These are phyloP conservation scores for Kokia cookei DNA, from an alignment of 441 rosid species.

Conservation along the genomic window DNA sequence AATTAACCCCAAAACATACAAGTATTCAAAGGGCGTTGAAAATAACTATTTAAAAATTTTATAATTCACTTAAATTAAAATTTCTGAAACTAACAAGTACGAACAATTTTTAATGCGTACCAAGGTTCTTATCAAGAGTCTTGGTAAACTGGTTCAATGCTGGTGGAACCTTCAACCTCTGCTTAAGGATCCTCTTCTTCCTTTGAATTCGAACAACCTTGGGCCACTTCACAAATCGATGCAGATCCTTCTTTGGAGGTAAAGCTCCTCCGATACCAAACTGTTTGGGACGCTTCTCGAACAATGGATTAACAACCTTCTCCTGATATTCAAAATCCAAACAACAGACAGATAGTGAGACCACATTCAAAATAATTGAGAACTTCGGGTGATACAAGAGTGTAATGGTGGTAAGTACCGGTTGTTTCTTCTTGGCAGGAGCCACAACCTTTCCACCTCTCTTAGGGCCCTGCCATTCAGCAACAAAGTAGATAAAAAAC, in stretches of 20 bases:
- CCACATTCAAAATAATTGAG: background rate
- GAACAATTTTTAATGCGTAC: constrained; percentile 17
- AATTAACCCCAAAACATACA: no score
- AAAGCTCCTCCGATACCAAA: constrained; percentile 87
- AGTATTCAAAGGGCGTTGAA: no score
- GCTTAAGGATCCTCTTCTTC: constrained; percentile 66
- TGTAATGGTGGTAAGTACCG: background rate
- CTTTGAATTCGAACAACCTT: constrained; percentile 77
- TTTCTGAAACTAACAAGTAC: no score
- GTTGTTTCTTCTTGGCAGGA: constrained; percentile 36
- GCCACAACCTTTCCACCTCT: constrained; percentile 36
- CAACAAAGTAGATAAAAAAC: background rate
- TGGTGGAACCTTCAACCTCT: background rate
- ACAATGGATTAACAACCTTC: constrained; percentile 35
- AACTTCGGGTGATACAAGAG: background rate
- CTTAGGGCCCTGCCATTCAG: constrained; percentile 33
- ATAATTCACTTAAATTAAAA: background rate
- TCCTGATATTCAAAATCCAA: background rate
- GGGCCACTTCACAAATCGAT: constrained; percentile 74
- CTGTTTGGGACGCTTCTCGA: constrained; percentile 83
- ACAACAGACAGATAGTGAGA: background rate
- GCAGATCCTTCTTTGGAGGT: constrained; percentile 77
- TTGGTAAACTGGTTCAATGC: constrained; percentile 58
- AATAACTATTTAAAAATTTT: no score
- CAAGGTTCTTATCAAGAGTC: constrained; percentile 87